Evolutionary conservation across 306 rosid species (phyloP), one percentile per base, ranked within the genome.

Genomic region (cucumber (Cucumis sativus)): DNA sequence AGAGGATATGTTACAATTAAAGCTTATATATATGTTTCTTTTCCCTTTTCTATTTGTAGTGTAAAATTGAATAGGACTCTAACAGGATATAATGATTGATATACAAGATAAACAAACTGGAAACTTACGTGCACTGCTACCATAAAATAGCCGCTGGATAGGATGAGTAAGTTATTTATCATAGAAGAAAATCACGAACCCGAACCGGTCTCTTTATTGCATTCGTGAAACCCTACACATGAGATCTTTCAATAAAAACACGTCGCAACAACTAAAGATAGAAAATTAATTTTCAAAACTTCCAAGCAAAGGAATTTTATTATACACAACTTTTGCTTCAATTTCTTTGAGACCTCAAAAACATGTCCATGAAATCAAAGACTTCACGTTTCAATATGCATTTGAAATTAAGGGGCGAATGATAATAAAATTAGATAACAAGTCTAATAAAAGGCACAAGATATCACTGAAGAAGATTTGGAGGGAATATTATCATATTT

Each of bases 121-220:
- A 39, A n/a, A 55, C 10, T 55, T 74, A 74, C 20, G 11, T 58
- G n/a, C 8, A 47, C 43, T 25, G 61, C 35, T 74, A 56, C 15
- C 49, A 60, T 18, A 73, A 62, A 74, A 69, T 30, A 40, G 41
- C 40, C 76, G 30, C 74, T 71, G 5, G 10, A 33, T 13, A 37
- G 72, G 43, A 54, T 51, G 17, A 67, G 78, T 76, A 57, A 65
- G 78, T 47, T 51, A 58, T 78, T 64, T 21, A 63, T 83, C 80
- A 85, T 18, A 82, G 71, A 56, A 95, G 87, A 80, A 94, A 94
- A 77, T 94, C 97, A 2, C 93, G 90, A 20, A 94, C 84, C 56
- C 97, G 97, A 80, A 89, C 97, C 9, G 93, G 97, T 83, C 97
- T 85, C 84, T 92, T 90, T 55, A 94, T 91, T 21, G 98, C 98